phyloP scores from a whole-genome alignment of 768 basidiomycete genomes.

The Naganishia kalamii region DNA sequence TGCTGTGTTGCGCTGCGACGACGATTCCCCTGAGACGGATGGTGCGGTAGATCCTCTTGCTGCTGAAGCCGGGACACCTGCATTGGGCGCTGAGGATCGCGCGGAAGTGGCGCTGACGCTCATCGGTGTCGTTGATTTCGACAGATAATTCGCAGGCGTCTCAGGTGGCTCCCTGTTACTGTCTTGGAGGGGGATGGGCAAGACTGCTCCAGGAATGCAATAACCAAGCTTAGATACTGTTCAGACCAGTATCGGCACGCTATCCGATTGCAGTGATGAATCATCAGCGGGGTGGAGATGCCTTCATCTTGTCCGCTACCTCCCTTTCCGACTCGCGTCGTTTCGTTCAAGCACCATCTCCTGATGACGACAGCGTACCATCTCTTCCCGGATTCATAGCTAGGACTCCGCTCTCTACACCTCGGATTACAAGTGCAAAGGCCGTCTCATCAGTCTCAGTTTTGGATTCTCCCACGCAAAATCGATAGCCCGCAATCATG shows the following conservation, averaged over 20 bases:
- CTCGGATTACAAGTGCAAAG: not conserved
- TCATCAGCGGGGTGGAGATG: not conserved
- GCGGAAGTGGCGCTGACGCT: not conserved
- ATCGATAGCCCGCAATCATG: slow-evolving; percentile 26
- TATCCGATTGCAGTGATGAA: not conserved
- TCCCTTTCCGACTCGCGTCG: slow-evolving; percentile 9
- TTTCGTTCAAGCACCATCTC: not conserved
- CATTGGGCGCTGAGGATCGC: not conserved
- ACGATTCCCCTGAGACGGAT: not conserved
- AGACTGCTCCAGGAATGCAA: no score
- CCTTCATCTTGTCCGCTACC: not conserved
- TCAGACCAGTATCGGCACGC: not conserved
- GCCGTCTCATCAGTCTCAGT: not conserved
- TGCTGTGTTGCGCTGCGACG: not conserved
- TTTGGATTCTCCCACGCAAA: not conserved
- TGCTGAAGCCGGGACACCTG: not conserved
- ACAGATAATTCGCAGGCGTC: no score
- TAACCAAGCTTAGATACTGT: no score
- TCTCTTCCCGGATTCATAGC: not conserved
- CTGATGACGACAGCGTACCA: slow-evolving; percentile 15
- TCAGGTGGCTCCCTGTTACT: no score
- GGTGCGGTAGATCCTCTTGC: not conserved
- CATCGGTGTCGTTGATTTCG: not conserved
- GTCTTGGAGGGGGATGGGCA: no score
- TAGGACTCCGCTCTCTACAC: not conserved